Evolutionary conservation across 2,329 filamentous ascomycete species (phyloP).

Genomic region (Hypoxylon rubiginosum): DNA sequence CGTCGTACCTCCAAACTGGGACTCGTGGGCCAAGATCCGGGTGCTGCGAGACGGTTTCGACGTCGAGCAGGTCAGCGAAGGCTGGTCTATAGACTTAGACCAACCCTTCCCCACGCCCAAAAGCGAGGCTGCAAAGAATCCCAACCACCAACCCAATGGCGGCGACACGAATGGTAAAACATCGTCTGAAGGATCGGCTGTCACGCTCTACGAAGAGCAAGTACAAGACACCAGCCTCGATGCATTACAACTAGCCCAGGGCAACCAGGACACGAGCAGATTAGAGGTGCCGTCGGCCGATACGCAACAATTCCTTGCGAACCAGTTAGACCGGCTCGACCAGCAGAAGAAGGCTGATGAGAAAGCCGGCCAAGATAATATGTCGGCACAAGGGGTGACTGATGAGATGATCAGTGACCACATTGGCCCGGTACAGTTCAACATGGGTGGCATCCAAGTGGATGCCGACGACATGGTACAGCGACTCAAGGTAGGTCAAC

Average conservation of each 20-base stretch:
- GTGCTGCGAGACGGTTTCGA: constrained; percentile 93
- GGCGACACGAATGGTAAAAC: constrained; percentile 50
- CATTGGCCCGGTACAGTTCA: constrained; percentile 96
- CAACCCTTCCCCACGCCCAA: constrained; percentile 60
- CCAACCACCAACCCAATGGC: constrained; percentile 48
- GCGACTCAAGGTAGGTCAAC: constrained; percentile 77
- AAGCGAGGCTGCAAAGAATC: constrained; percentile 41
- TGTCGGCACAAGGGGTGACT: constrained; percentile 47
- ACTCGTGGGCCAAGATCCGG: constrained; percentile 97
- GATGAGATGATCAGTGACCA: constrained; percentile 75
- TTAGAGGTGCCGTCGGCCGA: constrained; percentile 78
- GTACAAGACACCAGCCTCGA: constrained; percentile 81
- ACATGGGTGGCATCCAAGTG: constrained; percentile 97
- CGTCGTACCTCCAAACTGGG: constrained; percentile 95
- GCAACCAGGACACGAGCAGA: constrained; percentile 58
- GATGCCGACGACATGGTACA: constrained; percentile 95
- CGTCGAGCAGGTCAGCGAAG: constrained; percentile 85
- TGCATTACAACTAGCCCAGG: constrained; percentile 67
- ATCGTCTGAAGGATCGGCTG: constrained; percentile 70
- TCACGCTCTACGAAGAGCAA: constrained; percentile 81
- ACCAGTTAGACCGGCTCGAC: constrained; percentile 84
- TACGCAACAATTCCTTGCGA: constrained; percentile 81
- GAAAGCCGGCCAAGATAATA: constrained; percentile 56
- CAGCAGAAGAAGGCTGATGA: constrained; percentile 68
- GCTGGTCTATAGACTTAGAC: constrained; percentile 88